phyloP scores from a whole-genome alignment of 2,329 filamentous ascomycete genomes.

The Coniochaeta sp. region DNA sequence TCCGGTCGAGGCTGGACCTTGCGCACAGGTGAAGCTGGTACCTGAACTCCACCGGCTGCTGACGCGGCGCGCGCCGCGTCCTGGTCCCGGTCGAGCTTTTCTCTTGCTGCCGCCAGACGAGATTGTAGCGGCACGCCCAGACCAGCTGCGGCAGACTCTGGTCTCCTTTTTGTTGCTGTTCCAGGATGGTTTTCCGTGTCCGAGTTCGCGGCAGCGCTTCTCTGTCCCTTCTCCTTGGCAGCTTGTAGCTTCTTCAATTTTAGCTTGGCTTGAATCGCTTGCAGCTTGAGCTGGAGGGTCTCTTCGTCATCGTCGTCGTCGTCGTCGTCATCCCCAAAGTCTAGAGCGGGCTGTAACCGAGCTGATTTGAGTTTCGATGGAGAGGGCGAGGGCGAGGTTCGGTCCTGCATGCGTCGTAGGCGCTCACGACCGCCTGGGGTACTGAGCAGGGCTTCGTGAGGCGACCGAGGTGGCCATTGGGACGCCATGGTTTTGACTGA shows the following conservation, averaged over 20 bases:
- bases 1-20: conserved; percentile 37
- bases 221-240: conserved; percentile 34
- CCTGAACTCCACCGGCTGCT: conserved; percentile 46
- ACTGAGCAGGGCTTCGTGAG: conserved; percentile 54
- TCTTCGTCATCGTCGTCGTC: conserved; percentile 80
- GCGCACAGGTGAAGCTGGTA: conserved; percentile 68
- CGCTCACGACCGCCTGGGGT: conserved; percentile 74
- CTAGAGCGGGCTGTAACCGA: conserved; percentile 22
- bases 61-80: conserved; percentile 14
- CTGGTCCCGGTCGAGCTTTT: conserved; percentile 15
- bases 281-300: conserved; percentile 74
- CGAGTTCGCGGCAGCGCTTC: conserved; percentile 9
- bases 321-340: conserved; percentile 21
- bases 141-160: conserved; percentile 8
- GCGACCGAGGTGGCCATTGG: conserved; percentile 61
- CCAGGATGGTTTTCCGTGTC: background rate
- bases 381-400: conserved; percentile 61
- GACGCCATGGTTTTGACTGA: conserved; percentile 26
- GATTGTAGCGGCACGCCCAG: conserved; percentile 16
- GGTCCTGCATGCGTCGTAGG: conserved; percentile 60
- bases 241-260: conserved; percentile 82
- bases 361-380: conserved; percentile 46
- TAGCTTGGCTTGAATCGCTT: conserved; percentile 80
- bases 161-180: background rate
- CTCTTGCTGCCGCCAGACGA: conserved; percentile 12